A percentile compares a stretch with the other conserved stretches of the same genome.
phyloP scores from a whole-genome alignment of 2,329 filamentous ascomycete genomes.

The Penicillium sp. region DNA sequence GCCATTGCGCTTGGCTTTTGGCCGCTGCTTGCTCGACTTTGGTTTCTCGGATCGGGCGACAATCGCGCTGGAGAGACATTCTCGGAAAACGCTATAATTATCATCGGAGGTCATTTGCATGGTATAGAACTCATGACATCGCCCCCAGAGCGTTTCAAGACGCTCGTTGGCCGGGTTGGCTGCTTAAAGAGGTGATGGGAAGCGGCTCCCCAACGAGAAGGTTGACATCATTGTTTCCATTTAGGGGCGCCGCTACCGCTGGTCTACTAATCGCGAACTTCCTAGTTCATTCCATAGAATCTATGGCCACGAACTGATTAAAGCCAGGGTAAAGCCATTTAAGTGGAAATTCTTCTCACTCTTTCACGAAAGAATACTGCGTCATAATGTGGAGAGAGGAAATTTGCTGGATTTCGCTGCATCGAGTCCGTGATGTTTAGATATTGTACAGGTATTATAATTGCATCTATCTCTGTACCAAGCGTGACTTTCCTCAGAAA shows the following conservation, averaged over 20 bases:
- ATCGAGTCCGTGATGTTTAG: not conserved
- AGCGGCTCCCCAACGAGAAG: slow-evolving; percentile 9
- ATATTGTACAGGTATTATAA: slow-evolving; percentile 9
- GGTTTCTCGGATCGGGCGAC: slow-evolving; percentile 62
- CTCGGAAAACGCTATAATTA: slow-evolving; percentile 71
- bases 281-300: no score
- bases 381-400: not conserved
- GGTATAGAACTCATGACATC: not conserved
- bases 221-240: slow-evolving; percentile 21
- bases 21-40: slow-evolving; percentile 31
- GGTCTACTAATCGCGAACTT: no score
- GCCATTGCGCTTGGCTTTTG: slow-evolving; percentile 22
- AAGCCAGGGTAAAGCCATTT: no score
- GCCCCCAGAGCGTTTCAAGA: not conserved
- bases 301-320: no score
- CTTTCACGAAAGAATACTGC: no score
- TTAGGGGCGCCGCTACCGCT: not conserved
- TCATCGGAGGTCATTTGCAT: slow-evolving; percentile 31
- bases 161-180: not conserved
- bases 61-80: slow-evolving; percentile 70
- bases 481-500: not conserved
- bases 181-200: not conserved
- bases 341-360: no score
- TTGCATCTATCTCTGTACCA: not conserved
- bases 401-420: not conserved